Percentiles rank a stretch among this genome's conserved stretches.
These are phyloP conservation scores for Linum trigynum DNA, from an alignment of 345 rosid species.

Conservation along the genomic window DNA sequence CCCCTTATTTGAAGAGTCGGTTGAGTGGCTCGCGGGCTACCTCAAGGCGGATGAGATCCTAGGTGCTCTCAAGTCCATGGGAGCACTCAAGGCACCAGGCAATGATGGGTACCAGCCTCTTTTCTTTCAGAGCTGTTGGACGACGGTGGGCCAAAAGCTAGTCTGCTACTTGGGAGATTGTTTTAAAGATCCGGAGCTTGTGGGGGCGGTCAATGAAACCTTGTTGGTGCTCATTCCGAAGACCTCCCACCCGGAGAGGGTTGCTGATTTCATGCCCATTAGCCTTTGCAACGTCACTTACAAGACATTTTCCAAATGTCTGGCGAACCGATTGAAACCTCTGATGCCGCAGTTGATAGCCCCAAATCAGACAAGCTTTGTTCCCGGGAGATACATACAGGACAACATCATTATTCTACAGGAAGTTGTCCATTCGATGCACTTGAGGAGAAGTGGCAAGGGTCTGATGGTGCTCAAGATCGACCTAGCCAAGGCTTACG, in stretches of 20 bases:
- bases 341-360: background rate
- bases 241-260: background rate
- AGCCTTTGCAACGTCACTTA: background rate
- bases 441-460: too few species aligned
- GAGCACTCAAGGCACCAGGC: background rate
- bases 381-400: too few species aligned
- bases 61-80: background rate
- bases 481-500: too few species aligned
- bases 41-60: too few species aligned
- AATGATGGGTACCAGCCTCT: background rate
- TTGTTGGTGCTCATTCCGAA: background rate
- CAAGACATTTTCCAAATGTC: background rate
- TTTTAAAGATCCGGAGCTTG: background rate
- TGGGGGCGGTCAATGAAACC: background rate
- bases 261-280: background rate
- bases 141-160: background rate
- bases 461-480: too few species aligned
- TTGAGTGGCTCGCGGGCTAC: too few species aligned
- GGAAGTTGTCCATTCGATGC: too few species aligned
- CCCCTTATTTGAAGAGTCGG: too few species aligned
- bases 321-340: background rate
- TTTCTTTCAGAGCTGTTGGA: background rate
- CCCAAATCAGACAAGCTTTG: too few species aligned
- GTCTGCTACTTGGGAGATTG: background rate
- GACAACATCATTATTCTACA: too few species aligned